Base-by-base conservation (phyloP, 1,284 basidiomycete species). In the Chalciporus piperatoides region DNA sequence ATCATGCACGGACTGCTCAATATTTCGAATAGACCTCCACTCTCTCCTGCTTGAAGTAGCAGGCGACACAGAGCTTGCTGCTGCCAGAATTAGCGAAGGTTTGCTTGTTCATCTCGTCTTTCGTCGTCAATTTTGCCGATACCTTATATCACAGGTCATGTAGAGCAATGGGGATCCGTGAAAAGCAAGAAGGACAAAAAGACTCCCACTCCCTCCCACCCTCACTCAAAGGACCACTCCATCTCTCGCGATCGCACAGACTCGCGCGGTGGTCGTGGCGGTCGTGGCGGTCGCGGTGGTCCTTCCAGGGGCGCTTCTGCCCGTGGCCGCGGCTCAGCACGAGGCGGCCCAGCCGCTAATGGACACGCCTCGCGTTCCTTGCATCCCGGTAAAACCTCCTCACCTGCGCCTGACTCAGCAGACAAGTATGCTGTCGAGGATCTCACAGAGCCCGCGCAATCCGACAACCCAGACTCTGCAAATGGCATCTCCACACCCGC, bases 131-230 rank as follows among this genome's bases (percentile, higher is more conserved):
- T 48, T 57, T 52, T 48, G 57, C 41, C 48, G 53, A 40, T 52
- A 43, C 28, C 41, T 30, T 33, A 12, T 12, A 19, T 43, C 48
- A 49, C 63, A 92, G 91, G 91, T 61, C 78, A 78, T 57, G 86
- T 79, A 39, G 80, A 86, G 67, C 90, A 90, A 69, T 95, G 92
- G 89, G 90, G 83, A 40, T 82, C 88, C 41, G 91, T 93, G 56
- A 84, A 82, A 59, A 83, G 81, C 68, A 94, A 93, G 81, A 94
- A 92, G 75, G 85, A 90, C 66, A 92, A 91, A 76, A 89, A 87
- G 64, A 51, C 63, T 7, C 37, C 68, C 2, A 27, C 58, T 58
- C 56, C 51, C 52, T 59, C 56, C 60, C 52, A 59, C 49, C 61
- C 19, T 19, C 19, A 19, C 19, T 19, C 77, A 36, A 85, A 81